Evolutionary conservation across 768 basidiomycete species (phyloP), one percentile per base, ranked within the genome.

Genomic region (Serendipita vermifera): DNA sequence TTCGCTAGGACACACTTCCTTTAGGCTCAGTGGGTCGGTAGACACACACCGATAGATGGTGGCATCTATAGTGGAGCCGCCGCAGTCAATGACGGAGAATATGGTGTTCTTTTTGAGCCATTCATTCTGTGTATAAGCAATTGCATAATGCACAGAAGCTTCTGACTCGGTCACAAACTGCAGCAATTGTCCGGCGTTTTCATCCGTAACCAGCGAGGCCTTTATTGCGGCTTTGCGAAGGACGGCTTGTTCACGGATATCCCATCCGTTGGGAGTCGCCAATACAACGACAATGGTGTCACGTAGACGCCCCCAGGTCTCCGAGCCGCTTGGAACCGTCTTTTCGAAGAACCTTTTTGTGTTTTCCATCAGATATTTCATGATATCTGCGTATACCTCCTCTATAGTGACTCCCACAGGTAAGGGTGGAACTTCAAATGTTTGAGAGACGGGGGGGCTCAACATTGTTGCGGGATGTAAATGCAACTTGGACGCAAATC

Each of bases 261-360:
- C 35, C 56, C 56, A 57, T 17, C 43, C 56, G n/a, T 57, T 57
- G 20, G 56, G 56, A 5, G 38, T 51, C 7, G 40, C 26, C 29
- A 57, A 13, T 27, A 78, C 69, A 55, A 74, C 77, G 27, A 77
- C 71, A 22, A 51, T 51, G 46, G 26, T 31, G 9, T 26, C 7
- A 22, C 32, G 20, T n/a, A 51, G 17, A 15, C 46, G 46, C 9
- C 32, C n/a, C 46, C 46, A 51, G 17, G 32, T 51, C 2, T 64
- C 46, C 41, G 26, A n/a, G n/a, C 56, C 56, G 33, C 51, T 46
- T 17, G 31, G 56, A 27, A 43, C 35, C 13, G 13, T 32, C 9
- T 6, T n/a, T 17, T 33, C 24, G 41, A 57, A 57, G 33, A 57
- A 57, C 5, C 20, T 38, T 17, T 33, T 27, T 3, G 56, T 39